Evolutionary conservation across 345 rosid species (phyloP).

Genomic region (Moricandia moricandioides): DNA sequence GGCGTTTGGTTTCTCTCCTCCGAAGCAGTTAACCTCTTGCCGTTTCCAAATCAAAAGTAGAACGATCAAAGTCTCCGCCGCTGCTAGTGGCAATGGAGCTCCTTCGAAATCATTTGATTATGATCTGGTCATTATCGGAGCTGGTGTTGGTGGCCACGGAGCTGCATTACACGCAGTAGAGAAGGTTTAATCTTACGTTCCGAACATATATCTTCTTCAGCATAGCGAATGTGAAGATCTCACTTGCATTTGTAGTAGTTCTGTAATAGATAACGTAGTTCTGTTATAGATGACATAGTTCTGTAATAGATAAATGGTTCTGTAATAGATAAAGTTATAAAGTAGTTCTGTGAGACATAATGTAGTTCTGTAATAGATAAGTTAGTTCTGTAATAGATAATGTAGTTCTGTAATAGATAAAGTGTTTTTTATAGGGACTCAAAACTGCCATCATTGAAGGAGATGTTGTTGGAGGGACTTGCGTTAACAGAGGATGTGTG

Average conservation of each 20-base stretch:
- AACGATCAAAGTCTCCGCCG: conserved; percentile 42
- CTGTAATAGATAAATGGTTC: neutral
- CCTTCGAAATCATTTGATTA: conserved; percentile 66
- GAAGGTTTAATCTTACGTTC: conserved; percentile 55
- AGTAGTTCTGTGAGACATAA: neutral
- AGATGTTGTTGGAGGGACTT: conserved; percentile 53
- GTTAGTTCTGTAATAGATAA: neutral
- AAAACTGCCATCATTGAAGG: neutral
- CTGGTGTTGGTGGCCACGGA: conserved; percentile 98
- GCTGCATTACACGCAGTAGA: conserved; percentile 98
- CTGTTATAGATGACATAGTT: too few relatives aligned
- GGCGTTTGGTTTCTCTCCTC: conserved; percentile 44
- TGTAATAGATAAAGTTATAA: neutral
- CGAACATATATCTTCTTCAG: too few relatives aligned
- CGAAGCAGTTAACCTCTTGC: conserved; percentile 23
- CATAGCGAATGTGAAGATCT: neutral
- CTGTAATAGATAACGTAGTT: neutral
- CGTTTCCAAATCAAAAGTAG: conserved; percentile 15
- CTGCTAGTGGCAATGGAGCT: conserved; percentile 51
- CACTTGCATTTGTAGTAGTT: neutral
- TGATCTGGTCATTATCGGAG: conserved; percentile 88
- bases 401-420: neutral
- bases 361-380: neutral
- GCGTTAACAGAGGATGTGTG: conserved; percentile 90
- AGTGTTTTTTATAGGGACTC: neutral